Percentiles rank a stretch among this genome's conserved stretches.
These are phyloP conservation scores for Tetrapyrgos nigripes DNA, from an alignment of 1,284 basidiomycete genomes.

Conservation along the genomic window DNA sequence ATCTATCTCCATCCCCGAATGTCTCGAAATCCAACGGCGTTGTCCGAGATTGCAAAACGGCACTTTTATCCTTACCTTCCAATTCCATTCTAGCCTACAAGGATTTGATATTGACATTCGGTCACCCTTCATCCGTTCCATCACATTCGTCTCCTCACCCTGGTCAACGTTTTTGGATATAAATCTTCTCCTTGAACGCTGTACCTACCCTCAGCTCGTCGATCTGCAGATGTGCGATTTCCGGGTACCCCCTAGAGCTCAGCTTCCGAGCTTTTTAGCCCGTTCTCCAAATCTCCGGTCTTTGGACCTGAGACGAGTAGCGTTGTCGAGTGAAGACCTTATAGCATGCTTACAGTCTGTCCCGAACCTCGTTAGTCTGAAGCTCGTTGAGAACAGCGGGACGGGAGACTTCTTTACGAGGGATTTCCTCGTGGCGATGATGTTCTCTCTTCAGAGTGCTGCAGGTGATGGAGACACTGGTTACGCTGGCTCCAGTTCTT, in stretches of 20 bases:
- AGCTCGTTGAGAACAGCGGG: too few species aligned
- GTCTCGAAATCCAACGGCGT: constrained; percentile 24
- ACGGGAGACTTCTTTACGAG: too few species aligned
- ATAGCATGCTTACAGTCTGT: background rate
- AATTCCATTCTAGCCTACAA: background rate
- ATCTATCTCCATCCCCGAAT: constrained; percentile 38
- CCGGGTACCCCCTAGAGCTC: background rate
- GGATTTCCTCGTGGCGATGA: too few species aligned
- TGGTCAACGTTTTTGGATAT: background rate
- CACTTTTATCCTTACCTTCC: background rate
- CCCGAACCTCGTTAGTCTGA: background rate
- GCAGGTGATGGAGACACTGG: too few species aligned
- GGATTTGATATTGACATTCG: background rate
- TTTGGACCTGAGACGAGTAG: background rate
- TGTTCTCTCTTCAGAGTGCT: too few species aligned
- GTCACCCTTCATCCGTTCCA: background rate
- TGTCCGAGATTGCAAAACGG: background rate
- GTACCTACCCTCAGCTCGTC: background rate
- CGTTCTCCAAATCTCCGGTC: background rate
- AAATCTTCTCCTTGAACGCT: background rate
- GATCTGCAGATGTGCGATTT: background rate
- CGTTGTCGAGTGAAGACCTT: background rate
- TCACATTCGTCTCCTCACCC: background rate
- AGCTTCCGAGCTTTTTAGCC: background rate
- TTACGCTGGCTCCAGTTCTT: too few species aligned